Conservation (phyloP, 768 basidiomycete species). For the Lentinula lateritia region DNA sequence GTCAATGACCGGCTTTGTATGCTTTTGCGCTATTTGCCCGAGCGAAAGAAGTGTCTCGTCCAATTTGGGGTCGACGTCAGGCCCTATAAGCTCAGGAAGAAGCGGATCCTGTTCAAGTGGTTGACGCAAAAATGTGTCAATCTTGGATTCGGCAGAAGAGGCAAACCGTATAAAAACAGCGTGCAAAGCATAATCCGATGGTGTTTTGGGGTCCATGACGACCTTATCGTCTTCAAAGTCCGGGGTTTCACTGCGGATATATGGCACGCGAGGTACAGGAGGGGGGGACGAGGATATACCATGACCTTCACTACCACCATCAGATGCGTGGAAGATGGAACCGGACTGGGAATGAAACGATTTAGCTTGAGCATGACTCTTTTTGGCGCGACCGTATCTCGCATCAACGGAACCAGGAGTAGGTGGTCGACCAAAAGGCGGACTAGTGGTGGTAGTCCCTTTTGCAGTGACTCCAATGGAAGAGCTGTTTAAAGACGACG, state of each 20-base stretch:
- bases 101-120: slow-evolving; percentile 63
- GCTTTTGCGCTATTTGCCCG: slow-evolving; percentile 79
- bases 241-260: slow-evolving; percentile 47
- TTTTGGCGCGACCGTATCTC: slow-evolving; percentile 34
- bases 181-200: slow-evolving; percentile 84
- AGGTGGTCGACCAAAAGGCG: slow-evolving; percentile 53
- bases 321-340: slow-evolving; percentile 66
- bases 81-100: slow-evolving; percentile 64
- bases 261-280: slow-evolving; percentile 74
- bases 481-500: slow-evolving; percentile 63
- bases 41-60: slow-evolving; percentile 84
- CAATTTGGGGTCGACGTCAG: slow-evolving; percentile 69
- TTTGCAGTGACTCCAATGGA: slow-evolving; percentile 27
- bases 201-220: slow-evolving; percentile 69
- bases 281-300: slow-evolving; percentile 59
- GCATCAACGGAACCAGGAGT: slow-evolving; percentile 51
- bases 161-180: slow-evolving; percentile 87
- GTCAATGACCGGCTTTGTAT: slow-evolving; percentile 79
- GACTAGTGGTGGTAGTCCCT: slow-evolving; percentile 34
- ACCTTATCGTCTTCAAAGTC: slow-evolving; percentile 68
- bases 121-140: slow-evolving; percentile 67
- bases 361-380: slow-evolving; percentile 56
- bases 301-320: slow-evolving; percentile 66
- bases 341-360: slow-evolving; percentile 77
- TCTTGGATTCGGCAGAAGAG: slow-evolving; percentile 70